Conservation (phyloP, 2,329 filamentous ascomycete species). For the Beauveria bassiana region DNA sequence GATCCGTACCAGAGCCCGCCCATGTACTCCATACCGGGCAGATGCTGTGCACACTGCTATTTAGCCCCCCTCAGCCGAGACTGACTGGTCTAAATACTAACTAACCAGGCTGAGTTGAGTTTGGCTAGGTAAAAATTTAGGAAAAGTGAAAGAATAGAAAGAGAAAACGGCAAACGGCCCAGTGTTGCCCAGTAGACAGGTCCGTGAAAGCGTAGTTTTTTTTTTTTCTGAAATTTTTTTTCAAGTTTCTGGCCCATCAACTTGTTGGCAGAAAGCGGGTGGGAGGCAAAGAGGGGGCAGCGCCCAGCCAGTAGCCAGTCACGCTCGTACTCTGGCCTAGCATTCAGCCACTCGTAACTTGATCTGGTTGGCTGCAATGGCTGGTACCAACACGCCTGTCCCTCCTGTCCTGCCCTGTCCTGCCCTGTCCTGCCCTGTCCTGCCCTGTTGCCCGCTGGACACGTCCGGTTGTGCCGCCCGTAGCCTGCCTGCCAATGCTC, state of each 20-base stretch:
- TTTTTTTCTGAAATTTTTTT: too few relatives aligned
- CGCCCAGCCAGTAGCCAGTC: background rate
- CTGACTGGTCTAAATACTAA: background rate
- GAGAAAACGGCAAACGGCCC: background rate
- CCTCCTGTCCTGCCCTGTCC: background rate
- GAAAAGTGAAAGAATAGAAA: background rate
- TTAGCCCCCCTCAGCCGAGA: background rate
- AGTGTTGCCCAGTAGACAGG: background rate
- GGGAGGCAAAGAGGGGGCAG: background rate
- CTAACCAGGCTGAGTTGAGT: background rate
- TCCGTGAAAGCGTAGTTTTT: background rate
- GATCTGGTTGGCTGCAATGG: background rate
- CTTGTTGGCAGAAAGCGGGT: background rate
- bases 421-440: background rate
- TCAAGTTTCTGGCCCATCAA: background rate
- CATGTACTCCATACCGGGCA: background rate
- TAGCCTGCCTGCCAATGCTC: slow-evolving; percentile 14
- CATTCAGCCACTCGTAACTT: background rate
- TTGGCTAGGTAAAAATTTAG: background rate
- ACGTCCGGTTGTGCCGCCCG: slow-evolving; percentile 18
- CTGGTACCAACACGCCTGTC: background rate
- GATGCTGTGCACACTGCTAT: too few relatives aligned
- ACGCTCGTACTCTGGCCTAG: background rate
- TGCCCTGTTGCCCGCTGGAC: background rate
- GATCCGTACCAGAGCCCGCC: background rate